Conservation (phyloP, 306 rosid genomes). For the Ceratonia siliqua region DNA sequence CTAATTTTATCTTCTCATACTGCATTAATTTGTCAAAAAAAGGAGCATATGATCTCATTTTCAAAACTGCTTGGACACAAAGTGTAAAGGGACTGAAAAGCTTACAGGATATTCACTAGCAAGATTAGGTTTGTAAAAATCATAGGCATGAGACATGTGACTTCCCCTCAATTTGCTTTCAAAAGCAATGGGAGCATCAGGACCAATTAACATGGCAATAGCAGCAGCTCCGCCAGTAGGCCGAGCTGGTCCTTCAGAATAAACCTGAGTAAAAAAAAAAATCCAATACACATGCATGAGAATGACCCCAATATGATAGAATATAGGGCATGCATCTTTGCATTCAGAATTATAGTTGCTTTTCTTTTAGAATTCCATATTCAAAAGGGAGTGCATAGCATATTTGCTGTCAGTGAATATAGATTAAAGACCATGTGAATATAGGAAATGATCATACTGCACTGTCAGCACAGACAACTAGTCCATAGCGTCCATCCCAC, state of each 20-base stretch:
- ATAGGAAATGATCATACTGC: constrained; percentile 57
- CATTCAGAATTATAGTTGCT: background rate
- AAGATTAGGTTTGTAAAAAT: constrained; percentile 91
- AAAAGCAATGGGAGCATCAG: constrained; percentile 80
- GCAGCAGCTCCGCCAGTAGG: constrained; percentile 97
- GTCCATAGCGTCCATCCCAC: constrained; percentile 92
- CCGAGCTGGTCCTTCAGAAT: constrained; percentile 91
- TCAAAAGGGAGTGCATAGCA: constrained; percentile 2
- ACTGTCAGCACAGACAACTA: constrained; percentile 83
- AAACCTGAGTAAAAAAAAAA: constrained; percentile 66
- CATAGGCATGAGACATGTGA: constrained; percentile 84
- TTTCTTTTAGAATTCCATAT: constrained; percentile 1
- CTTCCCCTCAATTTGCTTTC: constrained; percentile 89
- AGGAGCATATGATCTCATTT: constrained; percentile 10
- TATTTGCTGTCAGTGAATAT: constrained; percentile 3
- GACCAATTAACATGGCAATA: constrained; percentile 76
- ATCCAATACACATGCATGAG: constrained; percentile 3
- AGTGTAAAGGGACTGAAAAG: constrained; percentile 1
- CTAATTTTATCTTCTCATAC: background rate
- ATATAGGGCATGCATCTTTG: constrained; percentile 20
- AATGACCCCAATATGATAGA: background rate
- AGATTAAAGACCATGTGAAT: constrained; percentile 19
- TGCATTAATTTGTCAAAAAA: background rate
- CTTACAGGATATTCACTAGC: constrained; percentile 97
- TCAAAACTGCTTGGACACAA: background rate